Base-by-base conservation (phyloP, 1,284 basidiomycete genomes). In the Ceratobasidium sp. region DNA sequence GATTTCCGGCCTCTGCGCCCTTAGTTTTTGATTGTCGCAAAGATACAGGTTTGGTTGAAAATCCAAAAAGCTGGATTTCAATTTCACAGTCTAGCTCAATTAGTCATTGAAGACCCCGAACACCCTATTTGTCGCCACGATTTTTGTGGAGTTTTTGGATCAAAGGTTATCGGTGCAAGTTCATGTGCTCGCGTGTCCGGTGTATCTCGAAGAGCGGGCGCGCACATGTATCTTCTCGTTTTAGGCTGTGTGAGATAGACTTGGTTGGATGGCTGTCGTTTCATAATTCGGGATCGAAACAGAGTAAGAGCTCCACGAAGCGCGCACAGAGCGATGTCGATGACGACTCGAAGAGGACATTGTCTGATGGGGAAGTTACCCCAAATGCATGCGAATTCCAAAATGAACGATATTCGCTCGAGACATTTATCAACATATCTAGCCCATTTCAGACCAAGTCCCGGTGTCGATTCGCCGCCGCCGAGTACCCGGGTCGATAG, bases 21-120 rank as follows among this genome's bases (percentile, higher is more conserved):
- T 38, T 48, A 33, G 38, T 41, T 60, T 71, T 71, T 71, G 69
- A 71, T 71, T 60, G 69, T 71, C 54, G 55, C 27, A 52, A 70
- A 27, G 68, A 16, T 59, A 38, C 35, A 50, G 23, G 59, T 20
- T 62, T 20, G 41, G 65, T 66, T 66, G 65, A 66, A 65, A 66
- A 66, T 48, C 18, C 14, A 35, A 50, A 27, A 50, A 66, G 65
- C 44, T 48, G 10, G 35, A 50, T 66, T 66, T 46, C 65, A 48
- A 66, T 50, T 66, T 48, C 14, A 57, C 54, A 5, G 27, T 16
- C 30, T 60, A 60, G 35, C 57, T 35, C 14, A 2, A 60, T 33
- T 46, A 41, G 65, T 27, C 23, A 66, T 12, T 3, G 8, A 18
- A 12, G 65, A 66, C 65, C 33, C 12, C 65, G 44, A 44, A 5